A percentile compares a stretch with the other conserved stretches of the same genome.
phyloP scores from a whole-genome alignment of 2,329 filamentous ascomycete genomes.

The Aspergillus proliferans region DNA sequence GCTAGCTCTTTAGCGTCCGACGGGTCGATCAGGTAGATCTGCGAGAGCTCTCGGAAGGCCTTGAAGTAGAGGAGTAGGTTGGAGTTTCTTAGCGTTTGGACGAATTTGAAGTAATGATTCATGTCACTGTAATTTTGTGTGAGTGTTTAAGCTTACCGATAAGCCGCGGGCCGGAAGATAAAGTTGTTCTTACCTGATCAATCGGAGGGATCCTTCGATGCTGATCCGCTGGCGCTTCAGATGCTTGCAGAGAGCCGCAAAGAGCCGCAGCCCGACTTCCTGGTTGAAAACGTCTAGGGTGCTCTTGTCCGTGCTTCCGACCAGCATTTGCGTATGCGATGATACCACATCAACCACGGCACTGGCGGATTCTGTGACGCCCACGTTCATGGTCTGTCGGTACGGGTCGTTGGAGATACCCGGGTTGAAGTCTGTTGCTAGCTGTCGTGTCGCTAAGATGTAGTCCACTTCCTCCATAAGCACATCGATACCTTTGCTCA shows the following conservation, averaged over 20 bases:
- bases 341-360: conserved; percentile 80
- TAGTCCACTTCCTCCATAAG: conserved; percentile 98
- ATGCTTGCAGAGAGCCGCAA: conserved; percentile 90
- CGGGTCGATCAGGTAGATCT: conserved; percentile 89
- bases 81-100: conserved; percentile 72
- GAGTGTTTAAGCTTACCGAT: background rate
- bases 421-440: conserved; percentile 86
- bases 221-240: conserved; percentile 92
- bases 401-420: conserved; percentile 31
- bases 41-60: conserved; percentile 82
- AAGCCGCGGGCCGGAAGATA: background rate
- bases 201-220: conserved; percentile 78
- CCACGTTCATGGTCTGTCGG: conserved; percentile 38
- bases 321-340: conserved; percentile 85
- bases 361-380: conserved; percentile 70
- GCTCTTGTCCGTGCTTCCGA: conserved; percentile 92
- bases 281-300: conserved; percentile 98
- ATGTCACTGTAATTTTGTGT: conserved; percentile 60
- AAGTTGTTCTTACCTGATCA: conserved; percentile 58
- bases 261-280: conserved; percentile 89
- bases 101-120: conserved; percentile 85
- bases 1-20: conserved; percentile 90
- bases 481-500: conserved; percentile 97
- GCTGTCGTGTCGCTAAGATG: conserved; percentile 80
- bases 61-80: conserved; percentile 85